Evolutionary conservation across 1,139 yeast genomes (phyloP).

Genomic region (Zygosaccharomyces sapae): DNA sequence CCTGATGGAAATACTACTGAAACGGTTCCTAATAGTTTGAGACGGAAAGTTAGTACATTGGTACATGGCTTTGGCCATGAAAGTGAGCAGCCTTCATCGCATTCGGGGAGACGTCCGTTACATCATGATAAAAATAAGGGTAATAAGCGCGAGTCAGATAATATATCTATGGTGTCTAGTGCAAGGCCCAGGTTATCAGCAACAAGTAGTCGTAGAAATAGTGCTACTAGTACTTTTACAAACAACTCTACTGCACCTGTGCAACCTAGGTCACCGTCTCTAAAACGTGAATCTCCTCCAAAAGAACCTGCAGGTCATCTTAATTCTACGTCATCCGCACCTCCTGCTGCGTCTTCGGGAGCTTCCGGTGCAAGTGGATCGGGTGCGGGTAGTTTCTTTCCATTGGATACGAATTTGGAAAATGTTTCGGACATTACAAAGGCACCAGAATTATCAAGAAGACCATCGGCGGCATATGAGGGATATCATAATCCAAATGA

Average conservation of each 20-base stretch:
- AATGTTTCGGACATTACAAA: constrained; percentile 34
- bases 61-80: constrained; percentile 22
- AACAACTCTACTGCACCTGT: neutral
- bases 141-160: neutral
- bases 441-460: constrained; percentile 3
- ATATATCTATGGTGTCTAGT: neutral
- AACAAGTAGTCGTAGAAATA: constrained; percentile 1
- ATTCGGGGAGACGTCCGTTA: neutral
- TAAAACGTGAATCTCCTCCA: neutral
- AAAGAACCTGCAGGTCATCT: neutral
- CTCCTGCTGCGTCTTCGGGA: neutral
- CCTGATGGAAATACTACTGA: constrained; percentile 5
- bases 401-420: constrained; percentile 31
- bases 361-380: neutral
- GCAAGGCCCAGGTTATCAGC: constrained; percentile 3
- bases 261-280: neutral
- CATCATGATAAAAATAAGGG: neutral
- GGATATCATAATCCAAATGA: constrained; percentile 2
- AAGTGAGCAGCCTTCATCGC: constrained; percentile 5
- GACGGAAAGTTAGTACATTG: constrained; percentile 23
- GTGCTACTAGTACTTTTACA: constrained; percentile 1
- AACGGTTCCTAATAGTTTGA: constrained; percentile 16
- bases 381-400: constrained; percentile 17
- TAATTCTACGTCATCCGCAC: neutral
- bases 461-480: constrained; percentile 1